Conservation (phyloP, 163 green algal species). For the Coccomyxa subellipsoidea region DNA sequence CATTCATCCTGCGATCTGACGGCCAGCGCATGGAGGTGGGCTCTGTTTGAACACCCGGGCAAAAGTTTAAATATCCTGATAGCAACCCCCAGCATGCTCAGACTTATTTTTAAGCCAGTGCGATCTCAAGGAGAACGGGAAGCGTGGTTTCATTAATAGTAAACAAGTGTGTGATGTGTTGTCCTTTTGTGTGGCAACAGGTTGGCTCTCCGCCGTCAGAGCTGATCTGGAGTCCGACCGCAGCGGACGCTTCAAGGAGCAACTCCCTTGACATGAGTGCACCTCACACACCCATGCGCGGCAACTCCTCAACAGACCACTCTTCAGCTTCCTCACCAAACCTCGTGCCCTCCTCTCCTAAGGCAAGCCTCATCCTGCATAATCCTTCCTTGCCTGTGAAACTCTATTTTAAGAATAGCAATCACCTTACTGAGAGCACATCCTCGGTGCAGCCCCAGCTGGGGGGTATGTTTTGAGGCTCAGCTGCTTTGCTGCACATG, state of each 20-base stretch:
- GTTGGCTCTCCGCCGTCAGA: constrained; percentile 21
- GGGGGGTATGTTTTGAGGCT: too few species aligned
- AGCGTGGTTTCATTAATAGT: too few species aligned
- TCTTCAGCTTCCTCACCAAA: neutral
- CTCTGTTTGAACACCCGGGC: too few species aligned
- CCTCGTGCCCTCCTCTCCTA: neutral
- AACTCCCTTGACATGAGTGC: neutral
- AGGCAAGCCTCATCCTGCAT: neutral
- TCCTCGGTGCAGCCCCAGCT: too few species aligned
- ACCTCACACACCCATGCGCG: neutral
- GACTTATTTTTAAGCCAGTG: too few species aligned
- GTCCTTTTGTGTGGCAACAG: neutral
- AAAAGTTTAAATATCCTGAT: too few species aligned
- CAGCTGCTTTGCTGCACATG: neutral
- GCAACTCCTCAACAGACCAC: neutral
- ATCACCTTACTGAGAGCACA: too few species aligned
- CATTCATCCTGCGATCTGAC: constrained; percentile 21
- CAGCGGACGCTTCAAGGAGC: neutral
- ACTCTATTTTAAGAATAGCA: too few species aligned
- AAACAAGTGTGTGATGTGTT: too few species aligned
- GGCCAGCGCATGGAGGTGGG: constrained; percentile 16
- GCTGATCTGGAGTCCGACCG: constrained; percentile 13
- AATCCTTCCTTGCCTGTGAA: too few species aligned
- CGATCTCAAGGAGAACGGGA: too few species aligned
- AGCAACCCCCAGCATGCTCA: too few species aligned